Base-by-base conservation (phyloP, 805 yeast species). In the Cyberlindnera maritima region DNA sequence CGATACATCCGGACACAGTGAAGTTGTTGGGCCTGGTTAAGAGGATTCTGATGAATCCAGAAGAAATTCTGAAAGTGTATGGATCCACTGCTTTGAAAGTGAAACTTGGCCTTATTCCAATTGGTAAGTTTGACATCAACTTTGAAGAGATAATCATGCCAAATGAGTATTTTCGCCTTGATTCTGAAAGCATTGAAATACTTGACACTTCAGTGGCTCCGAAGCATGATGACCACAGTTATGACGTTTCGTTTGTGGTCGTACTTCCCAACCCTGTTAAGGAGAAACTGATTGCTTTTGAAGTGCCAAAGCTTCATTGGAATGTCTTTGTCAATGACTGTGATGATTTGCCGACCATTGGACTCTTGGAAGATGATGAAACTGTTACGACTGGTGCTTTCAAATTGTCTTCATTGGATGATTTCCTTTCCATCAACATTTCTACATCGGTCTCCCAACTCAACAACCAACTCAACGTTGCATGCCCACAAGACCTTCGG, bases 251-350 rank as follows among this genome's bases (percentile, higher is more conserved):
- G 4, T 33, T 53, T 19, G 42, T 53, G 6, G 12, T 50, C 12
- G 23, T 29, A 5, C 18, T 60, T 3, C 61, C 65, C 18, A 56
- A 61, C 31, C 60, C 59, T 12, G 40, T 64, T 38, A 32, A 44
- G 37, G 32, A 46, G 47, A 41, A 52, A 41, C 6, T 58, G 50
- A 48, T 46, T 55, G 42, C 56, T 19, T 44, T 60, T 51, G 19
- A 52, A 14, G 48, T 74, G 5, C 78, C 79, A 11, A 37, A 48
- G 9, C 45, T 71, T 7, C 47, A 55, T 4, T 73, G 77, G 76
- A 59, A 62, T 15, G 10, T 72, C 2, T 53, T 58, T 11, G 47
- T 71, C 15, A 58, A 67, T 8, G 75, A 69, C 53, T 75, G 79
- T 52, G 23, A 55, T 25, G 55, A 56, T 2, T 35, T 55, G 1